A percentile compares a stretch with the other conserved stretches of the same genome.
Conservation (phyloP, 2,329 filamentous ascomycete species). For the Capronia americana region DNA sequence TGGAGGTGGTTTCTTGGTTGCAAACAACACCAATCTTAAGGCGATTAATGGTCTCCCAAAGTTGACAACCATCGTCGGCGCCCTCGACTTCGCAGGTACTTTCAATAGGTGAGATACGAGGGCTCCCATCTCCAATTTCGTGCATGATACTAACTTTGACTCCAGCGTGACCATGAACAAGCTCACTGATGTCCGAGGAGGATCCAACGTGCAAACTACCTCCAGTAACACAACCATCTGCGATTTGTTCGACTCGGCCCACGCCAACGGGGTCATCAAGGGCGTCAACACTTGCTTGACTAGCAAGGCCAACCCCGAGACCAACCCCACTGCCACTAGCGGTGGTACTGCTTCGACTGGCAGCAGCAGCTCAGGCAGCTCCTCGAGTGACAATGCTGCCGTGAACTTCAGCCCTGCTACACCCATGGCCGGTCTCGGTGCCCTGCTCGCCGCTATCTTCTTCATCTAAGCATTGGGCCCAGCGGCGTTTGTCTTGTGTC, state of each 20-base stretch:
- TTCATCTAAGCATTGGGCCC: slow-evolving; percentile 37
- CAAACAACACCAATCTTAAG: slow-evolving; percentile 82
- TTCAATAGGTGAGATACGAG: slow-evolving; percentile 56
- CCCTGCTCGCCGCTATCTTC: slow-evolving; percentile 37
- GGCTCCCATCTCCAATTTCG: slow-evolving; percentile 38
- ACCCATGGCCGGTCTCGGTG: slow-evolving; percentile 37
- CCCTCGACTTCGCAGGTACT: slow-evolving; percentile 82
- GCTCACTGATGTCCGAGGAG: slow-evolving; percentile 72
- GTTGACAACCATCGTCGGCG: slow-evolving; percentile 75
- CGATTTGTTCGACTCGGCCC: slow-evolving; percentile 58
- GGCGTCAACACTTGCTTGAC: slow-evolving; percentile 56
- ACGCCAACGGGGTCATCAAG: slow-evolving; percentile 52
- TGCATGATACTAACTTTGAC: slow-evolving; percentile 19
- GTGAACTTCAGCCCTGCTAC: slow-evolving; percentile 28
- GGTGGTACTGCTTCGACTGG: slow-evolving; percentile 28
- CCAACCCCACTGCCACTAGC: slow-evolving; percentile 30
- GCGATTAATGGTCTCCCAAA: slow-evolving; percentile 70
- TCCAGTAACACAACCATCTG: slow-evolving; percentile 63
- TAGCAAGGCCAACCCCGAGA: slow-evolving; percentile 45
- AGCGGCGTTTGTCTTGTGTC: slow-evolving; percentile 31
- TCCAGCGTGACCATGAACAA: slow-evolving; percentile 72
- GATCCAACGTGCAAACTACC: slow-evolving; percentile 72
- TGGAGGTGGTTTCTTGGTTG: slow-evolving; percentile 80
- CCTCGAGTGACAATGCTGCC: slow-evolving; percentile 23
- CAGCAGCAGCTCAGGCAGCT: slow-evolving; percentile 30